Percentiles rank a stretch among this genome's conserved stretches.
Conservation (phyloP, 257 asterid species). For the Scutellaria minor region DNA sequence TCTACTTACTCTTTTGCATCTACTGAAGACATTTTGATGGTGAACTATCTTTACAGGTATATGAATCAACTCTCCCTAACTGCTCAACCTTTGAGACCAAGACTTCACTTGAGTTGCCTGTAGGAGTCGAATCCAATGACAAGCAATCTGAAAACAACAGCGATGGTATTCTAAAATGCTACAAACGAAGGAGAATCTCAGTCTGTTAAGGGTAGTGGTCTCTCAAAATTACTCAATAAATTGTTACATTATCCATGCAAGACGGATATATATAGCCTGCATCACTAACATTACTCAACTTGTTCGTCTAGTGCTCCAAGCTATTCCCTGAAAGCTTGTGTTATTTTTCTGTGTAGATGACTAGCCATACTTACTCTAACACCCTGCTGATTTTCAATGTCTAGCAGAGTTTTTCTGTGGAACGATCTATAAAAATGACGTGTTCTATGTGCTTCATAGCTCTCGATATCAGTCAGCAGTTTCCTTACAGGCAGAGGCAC, state of each 20-base stretch:
- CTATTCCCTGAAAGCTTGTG: conserved; percentile 5
- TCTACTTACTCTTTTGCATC: conserved; percentile 6
- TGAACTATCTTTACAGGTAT: conserved; percentile 30
- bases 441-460: background rate
- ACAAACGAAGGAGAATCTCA: conserved; percentile 43
- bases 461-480: background rate
- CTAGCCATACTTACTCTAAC: conserved; percentile 21
- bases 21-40: conserved; percentile 18
- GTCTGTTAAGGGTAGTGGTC: conserved; percentile 33
- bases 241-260: conserved; percentile 9
- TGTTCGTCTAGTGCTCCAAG: conserved; percentile 18
- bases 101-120: conserved; percentile 6
- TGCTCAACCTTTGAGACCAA: conserved; percentile 14
- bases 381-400: conserved; percentile 40
- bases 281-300: conserved; percentile 16
- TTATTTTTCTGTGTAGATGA: conserved; percentile 34
- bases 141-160: conserved; percentile 29
- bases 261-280: background rate
- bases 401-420: conserved; percentile 27
- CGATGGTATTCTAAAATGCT: conserved; percentile 38
- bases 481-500: background rate
- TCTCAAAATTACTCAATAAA: background rate
- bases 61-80: conserved; percentile 26
- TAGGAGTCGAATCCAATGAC: conserved; percentile 1
- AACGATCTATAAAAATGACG: background rate